Evolutionary conservation across 2,329 filamentous ascomycete genomes (phyloP).

Genomic region (Alternaria rosae): DNA sequence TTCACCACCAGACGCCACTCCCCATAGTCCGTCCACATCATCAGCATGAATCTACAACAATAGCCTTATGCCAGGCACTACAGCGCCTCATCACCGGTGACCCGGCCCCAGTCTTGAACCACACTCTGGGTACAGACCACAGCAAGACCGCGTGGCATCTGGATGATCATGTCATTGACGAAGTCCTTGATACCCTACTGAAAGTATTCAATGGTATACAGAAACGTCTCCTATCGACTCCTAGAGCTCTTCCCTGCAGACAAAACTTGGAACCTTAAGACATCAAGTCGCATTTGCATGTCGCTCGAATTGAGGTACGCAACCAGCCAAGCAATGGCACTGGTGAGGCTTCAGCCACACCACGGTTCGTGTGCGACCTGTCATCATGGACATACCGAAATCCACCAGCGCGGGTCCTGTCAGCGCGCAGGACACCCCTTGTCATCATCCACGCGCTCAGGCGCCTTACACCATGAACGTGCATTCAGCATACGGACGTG

Average conservation of each 20-base stretch:
- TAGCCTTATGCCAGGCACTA: conserved; percentile 2
- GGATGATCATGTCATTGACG: neutral
- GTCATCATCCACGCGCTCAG: conserved; percentile 34
- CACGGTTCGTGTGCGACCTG: conserved; percentile 22
- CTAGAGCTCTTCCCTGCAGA: neutral
- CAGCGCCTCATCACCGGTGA: conserved; percentile 8
- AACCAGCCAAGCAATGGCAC: conserved; percentile 28
- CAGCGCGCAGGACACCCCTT: conserved; percentile 42
- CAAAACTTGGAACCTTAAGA: neutral
- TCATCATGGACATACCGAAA: conserved; percentile 18
- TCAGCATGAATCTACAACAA: conserved; percentile 14
- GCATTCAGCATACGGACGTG: conserved; percentile 27
- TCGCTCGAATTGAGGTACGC: conserved; percentile 11
- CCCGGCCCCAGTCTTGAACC: conserved; percentile 16
- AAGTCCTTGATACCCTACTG: neutral
- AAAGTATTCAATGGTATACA: neutral
- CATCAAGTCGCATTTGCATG: neutral
- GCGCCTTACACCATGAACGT: conserved; percentile 36
- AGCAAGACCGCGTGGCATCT: neutral
- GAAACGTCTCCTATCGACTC: neutral
- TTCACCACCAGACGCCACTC: conserved; percentile 19
- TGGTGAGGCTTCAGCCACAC: conserved; percentile 35
- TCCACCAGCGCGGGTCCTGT: conserved; percentile 24
- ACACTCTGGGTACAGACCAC: conserved; percentile 16
- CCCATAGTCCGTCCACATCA: conserved; percentile 18